Percentiles rank a stretch among this genome's conserved stretches.
phyloP scores from a whole-genome alignment of 148 eudicot genomes.

The Linanthus parryae region DNA sequence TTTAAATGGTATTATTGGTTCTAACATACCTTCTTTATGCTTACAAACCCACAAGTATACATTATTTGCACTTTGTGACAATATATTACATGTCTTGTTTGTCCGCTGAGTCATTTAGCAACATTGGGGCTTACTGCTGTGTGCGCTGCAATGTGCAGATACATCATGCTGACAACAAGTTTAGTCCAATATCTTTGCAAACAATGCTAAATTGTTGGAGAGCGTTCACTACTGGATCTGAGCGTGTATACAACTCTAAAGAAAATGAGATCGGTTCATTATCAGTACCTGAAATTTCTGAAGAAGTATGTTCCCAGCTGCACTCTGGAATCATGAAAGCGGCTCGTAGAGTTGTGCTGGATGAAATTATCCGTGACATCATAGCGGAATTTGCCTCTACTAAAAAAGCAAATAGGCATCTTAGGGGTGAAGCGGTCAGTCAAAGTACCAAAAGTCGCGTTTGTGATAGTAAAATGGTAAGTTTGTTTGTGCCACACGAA shows the following conservation, averaged over 20 bases:
- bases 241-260: slow-evolving; percentile 12
- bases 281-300: slow-evolving; percentile 45
- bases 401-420: slow-evolving; percentile 53
- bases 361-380: slow-evolving; percentile 68
- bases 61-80: no score
- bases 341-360: slow-evolving; percentile 64
- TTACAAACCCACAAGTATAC: no score
- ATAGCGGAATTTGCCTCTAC: slow-evolving; percentile 44
- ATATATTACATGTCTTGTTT: no score
- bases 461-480: slow-evolving; percentile 37
- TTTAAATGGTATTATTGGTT: no score
- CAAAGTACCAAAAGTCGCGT: slow-evolving; percentile 26
- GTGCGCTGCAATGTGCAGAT: no score
- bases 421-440: slow-evolving; percentile 24
- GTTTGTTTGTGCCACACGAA: not conserved
- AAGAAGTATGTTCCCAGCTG: slow-evolving; percentile 65
- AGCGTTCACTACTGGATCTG: slow-evolving; percentile 23
- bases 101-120: no score
- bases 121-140: no score
- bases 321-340: slow-evolving; percentile 78
- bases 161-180: slow-evolving; percentile 44
- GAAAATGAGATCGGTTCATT: slow-evolving; percentile 18
- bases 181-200: slow-evolving; percentile 37
- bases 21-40: no score
- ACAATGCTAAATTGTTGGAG: slow-evolving; percentile 50